Evolutionary conservation across 2,329 filamentous ascomycete species (phyloP), one percentile per base, ranked within the genome.

Genomic region (Coccinonectria pachysandricola): DNA sequence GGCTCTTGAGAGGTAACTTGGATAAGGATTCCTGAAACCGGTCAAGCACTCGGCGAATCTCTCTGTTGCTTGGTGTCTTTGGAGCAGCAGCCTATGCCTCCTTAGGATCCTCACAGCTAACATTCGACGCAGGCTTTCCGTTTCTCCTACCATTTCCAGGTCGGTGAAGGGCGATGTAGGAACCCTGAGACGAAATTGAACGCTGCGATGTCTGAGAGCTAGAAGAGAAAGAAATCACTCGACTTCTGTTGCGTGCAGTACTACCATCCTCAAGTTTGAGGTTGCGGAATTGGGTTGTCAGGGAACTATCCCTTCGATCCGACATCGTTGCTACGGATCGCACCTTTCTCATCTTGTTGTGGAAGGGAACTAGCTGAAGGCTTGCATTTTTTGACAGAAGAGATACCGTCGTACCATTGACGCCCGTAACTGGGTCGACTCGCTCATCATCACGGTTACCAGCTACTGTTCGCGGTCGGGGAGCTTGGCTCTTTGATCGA

Each of bases 221-320:
- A 21, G 30, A 26, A 24, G 36, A 30, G n/a, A 36, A 45, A 39
- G 54, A 52, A 45, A 50, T 61, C 64, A 61, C 66, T 70, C 64
- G 66, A 64, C 47, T 52, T 42, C 51, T 51, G 35, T 39, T 34
- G 23, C 33, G 27, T 12, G 35, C 17, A 15, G 37, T 30, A n/a
- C 24, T 31, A 12, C 47, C 37, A 17, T 62, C 54, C 11, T 52
- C 32, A 18, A 70, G 49, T 27, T 49, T 59, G 33, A 70, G 34
- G 9, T 48, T 43, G 18, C 45, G 37, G 35, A 69, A 55, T 22
- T 41, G 48, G 11, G 43, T 49, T 32, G 43, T 45, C 21, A 60
- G 52, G 57, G 56, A 68, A 48, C 50, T 63, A 54, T 62, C 59
- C 58, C 60, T 62, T 26, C 26, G 46, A 34, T 27, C 48, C 34